A percentile compares a stretch with the other conserved stretches of the same genome.
phyloP scores from a whole-genome alignment of 164 flowering plant genomes.

The Aristolochia fimbriata region DNA sequence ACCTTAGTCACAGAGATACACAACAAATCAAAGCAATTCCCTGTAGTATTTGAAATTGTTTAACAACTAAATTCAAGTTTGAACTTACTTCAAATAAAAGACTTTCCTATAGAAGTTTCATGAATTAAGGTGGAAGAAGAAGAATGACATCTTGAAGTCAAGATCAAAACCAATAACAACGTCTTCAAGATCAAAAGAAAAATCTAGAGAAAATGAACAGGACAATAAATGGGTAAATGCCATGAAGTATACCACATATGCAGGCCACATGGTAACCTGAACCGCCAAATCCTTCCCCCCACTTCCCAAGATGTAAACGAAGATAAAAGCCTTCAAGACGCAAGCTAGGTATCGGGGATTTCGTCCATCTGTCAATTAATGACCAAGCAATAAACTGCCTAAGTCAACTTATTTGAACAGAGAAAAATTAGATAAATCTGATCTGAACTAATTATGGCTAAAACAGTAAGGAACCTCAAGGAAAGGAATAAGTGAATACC shows the following conservation, averaged over 20 bases:
- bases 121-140: too few species aligned
- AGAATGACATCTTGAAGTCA: not conserved
- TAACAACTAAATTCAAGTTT: not conserved
- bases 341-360: slow-evolving; percentile 23
- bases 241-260: slow-evolving; percentile 42
- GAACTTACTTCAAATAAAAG: too few species aligned
- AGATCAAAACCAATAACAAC: too few species aligned
- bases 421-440: not conserved
- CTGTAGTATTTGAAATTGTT: not conserved
- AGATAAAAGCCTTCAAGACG: slow-evolving; percentile 61
- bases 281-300: slow-evolving; percentile 55
- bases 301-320: slow-evolving; percentile 65
- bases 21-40: not conserved
- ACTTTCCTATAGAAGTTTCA: too few species aligned
- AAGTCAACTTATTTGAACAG: not conserved
- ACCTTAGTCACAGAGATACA: not conserved
- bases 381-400: not conserved
- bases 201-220: not conserved
- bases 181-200: not conserved
- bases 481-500: too few species aligned
- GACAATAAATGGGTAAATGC: not conserved
- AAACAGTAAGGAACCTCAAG: not conserved
- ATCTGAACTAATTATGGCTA: not conserved
- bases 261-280: slow-evolving; percentile 72
- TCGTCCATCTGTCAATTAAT: slow-evolving; percentile 49